Conservation (phyloP, 1,284 basidiomycete genomes). For the Austroboletus novae-zelandiae region DNA sequence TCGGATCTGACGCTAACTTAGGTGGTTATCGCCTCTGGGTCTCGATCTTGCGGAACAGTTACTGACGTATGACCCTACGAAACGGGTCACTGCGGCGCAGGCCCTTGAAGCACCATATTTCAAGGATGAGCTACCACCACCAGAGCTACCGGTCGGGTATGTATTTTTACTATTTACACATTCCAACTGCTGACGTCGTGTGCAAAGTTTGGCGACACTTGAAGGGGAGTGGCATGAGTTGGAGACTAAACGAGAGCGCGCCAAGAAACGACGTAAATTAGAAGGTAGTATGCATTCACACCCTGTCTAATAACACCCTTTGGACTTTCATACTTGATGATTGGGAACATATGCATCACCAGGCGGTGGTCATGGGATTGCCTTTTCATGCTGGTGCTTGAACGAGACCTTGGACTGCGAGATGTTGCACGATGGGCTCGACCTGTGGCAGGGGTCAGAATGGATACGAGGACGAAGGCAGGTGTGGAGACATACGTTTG, state of each 20-base stretch:
- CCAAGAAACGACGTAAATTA: constrained; percentile 67
- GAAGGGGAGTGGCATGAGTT: constrained; percentile 96
- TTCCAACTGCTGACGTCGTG: constrained; percentile 14
- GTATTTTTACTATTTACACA: constrained; percentile 30
- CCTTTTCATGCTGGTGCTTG: constrained; percentile 32
- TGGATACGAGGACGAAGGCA: not conserved
- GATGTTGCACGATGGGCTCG: constrained; percentile 76
- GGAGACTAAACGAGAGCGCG: constrained; percentile 83
- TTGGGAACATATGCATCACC: constrained; percentile 14
- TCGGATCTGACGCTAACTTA: constrained; percentile 29
- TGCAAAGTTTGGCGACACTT: constrained; percentile 60
- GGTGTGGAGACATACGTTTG: constrained; percentile 58
- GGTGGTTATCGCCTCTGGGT: constrained; percentile 81
- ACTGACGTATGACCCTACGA: constrained; percentile 79
- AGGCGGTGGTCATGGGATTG: constrained; percentile 5
- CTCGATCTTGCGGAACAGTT: constrained; percentile 84
- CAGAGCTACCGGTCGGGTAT: constrained; percentile 78
- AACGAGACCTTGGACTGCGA: constrained; percentile 68
- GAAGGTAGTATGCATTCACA: constrained; percentile 28
- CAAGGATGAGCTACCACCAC: constrained; percentile 67
- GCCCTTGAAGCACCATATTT: constrained; percentile 88
- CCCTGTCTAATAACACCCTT: constrained; percentile 26
- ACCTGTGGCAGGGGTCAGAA: constrained; percentile 46
- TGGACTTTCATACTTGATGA: constrained; percentile 1
- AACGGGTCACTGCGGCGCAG: constrained; percentile 75